phyloP scores from a whole-genome alignment of 495 filamentous ascomycete species.

The Podospora comata region DNA sequence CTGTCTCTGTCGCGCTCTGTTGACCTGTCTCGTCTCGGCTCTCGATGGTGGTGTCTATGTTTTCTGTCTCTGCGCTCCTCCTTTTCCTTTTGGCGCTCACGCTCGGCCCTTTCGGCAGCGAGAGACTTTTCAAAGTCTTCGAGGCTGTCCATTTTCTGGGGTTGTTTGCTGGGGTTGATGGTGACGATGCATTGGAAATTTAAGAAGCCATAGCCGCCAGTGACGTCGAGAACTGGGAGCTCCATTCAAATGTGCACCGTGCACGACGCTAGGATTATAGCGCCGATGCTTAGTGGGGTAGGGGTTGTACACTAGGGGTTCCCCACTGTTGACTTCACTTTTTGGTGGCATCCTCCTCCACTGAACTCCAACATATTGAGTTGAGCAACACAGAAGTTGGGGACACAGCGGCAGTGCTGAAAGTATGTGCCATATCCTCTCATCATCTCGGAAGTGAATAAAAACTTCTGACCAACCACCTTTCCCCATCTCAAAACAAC shows the following conservation, averaged over 20 bases:
- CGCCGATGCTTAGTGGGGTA: background rate
- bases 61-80: constrained; percentile 41
- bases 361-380: background rate
- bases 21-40: constrained; percentile 39
- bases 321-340: background rate
- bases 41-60: constrained; percentile 41
- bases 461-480: background rate
- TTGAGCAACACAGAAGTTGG: background rate
- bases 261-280: background rate
- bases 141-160: constrained; percentile 47
- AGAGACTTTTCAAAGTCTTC: constrained; percentile 55
- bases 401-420: background rate
- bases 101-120: constrained; percentile 50
- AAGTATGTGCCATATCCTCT: background rate
- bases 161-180: constrained; percentile 12
- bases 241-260: background rate
- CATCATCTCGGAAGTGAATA: background rate
- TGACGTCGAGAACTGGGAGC: constrained; percentile 16
- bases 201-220: constrained; percentile 5
- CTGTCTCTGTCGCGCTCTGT: constrained; percentile 31
- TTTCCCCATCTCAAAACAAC: background rate
- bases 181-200: constrained; percentile 1
- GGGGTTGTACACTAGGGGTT: too few species aligned
- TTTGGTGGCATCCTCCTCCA: background rate
- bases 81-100: constrained; percentile 38